Conservation (phyloP, 331 rosid species). For the Stylosanthes scabra region DNA sequence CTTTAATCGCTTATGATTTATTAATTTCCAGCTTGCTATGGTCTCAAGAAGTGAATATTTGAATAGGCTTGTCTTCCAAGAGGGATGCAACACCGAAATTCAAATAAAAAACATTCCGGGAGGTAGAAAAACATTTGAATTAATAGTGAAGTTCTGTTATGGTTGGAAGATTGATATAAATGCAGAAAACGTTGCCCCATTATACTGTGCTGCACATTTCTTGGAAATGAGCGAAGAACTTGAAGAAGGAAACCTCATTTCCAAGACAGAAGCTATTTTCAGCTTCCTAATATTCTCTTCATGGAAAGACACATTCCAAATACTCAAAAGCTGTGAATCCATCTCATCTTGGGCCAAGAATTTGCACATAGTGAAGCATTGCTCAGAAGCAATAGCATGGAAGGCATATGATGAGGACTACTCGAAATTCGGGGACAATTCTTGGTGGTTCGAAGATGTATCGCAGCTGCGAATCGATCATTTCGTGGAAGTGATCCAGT, state of each 20-base stretch:
- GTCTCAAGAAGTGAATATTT: constrained; percentile 78
- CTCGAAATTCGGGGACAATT: constrained; percentile 14
- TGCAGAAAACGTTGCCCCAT: constrained; percentile 56
- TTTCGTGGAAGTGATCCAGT: constrained; percentile 72
- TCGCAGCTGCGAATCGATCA: constrained; percentile 72
- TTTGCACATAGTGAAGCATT: constrained; percentile 52
- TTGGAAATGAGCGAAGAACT: constrained; percentile 84
- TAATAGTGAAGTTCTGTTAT: constrained; percentile 75
- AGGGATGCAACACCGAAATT: constrained; percentile 42
- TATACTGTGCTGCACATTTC: constrained; percentile 74
- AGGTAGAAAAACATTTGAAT: constrained; percentile 59
- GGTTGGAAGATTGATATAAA: constrained; percentile 78
- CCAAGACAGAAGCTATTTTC: constrained; percentile 66
- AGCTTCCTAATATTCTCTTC: constrained; percentile 66
- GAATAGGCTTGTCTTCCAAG: constrained; percentile 67
- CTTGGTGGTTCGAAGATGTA: constrained; percentile 85
- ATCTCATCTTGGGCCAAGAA: constrained; percentile 69
- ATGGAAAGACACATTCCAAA: constrained; percentile 72
- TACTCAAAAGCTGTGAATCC: constrained; percentile 72
- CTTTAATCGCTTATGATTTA: no score
- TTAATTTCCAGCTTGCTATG: constrained; percentile 69
- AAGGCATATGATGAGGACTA: constrained; percentile 50
- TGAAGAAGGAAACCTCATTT: constrained; percentile 71
- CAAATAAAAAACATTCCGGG: constrained; percentile 76
- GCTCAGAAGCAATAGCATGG: constrained; percentile 76